phyloP scores from a whole-genome alignment of 805 yeast genomes.

The Ascoidea rubescens region DNA sequence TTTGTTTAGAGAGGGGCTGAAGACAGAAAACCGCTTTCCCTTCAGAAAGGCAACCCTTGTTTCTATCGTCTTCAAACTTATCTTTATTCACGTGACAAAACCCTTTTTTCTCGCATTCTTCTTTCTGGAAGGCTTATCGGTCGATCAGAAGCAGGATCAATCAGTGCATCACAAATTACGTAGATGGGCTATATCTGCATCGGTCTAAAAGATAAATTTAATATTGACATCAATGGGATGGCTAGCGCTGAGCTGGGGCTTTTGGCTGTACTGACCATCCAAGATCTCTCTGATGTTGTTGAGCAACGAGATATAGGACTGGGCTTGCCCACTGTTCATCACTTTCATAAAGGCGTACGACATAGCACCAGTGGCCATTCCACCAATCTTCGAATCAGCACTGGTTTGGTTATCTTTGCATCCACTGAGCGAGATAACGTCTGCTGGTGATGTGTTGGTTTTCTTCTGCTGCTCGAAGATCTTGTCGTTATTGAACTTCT shows the following conservation, averaged over 20 bases:
- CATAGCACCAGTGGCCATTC: conserved; percentile 72
- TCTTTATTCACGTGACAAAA: no score
- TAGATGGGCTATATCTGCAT: no score
- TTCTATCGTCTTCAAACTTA: no score
- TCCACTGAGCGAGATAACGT: conserved; percentile 63
- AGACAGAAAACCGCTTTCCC: no score
- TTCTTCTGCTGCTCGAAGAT: conserved; percentile 29
- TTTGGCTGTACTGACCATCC: conserved; percentile 55
- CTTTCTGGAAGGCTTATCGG: no score
- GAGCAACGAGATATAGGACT: conserved; percentile 53
- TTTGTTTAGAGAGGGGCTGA: no score
- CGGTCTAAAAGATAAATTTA: conserved; percentile 32
- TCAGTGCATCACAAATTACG: no score
- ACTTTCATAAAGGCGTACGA: conserved; percentile 65
- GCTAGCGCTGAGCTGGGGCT: conserved; percentile 68
- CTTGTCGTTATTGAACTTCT: conserved; percentile 22
- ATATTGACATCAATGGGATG: conserved; percentile 65
- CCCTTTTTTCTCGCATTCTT: no score
- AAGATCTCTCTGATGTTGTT: conserved; percentile 57
- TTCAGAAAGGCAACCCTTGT: no score
- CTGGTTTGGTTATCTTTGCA: conserved; percentile 77
- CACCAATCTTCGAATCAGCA: conserved; percentile 68
- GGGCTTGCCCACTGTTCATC: conserved; percentile 43
- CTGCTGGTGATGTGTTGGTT: conserved; percentile 60
- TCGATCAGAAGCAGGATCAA: background rate